Evolutionary conservation across 306 rosid species (phyloP).

Genomic region (Cicer arietinum): DNA sequence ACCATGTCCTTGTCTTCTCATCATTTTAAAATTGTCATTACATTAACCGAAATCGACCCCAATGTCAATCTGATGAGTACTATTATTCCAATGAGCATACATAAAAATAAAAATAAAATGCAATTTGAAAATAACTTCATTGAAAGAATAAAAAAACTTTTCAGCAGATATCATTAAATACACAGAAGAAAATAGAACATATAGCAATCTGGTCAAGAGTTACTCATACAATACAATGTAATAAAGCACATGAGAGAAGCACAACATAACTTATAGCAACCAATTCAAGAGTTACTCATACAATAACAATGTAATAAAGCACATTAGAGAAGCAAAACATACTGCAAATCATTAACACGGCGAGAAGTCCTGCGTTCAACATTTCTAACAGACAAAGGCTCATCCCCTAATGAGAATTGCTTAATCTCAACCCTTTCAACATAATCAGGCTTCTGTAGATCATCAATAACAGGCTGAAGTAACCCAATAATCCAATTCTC

Average conservation of each 20-base stretch:
- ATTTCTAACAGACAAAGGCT: slow-evolving; percentile 91
- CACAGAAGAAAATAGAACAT: not conserved
- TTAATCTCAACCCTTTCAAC: slow-evolving; percentile 93
- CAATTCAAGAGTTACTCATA: not conserved
- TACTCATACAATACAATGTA: not conserved
- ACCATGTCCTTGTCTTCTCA: slow-evolving; percentile 4
- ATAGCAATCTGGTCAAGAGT: not conserved
- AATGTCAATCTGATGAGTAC: not conserved
- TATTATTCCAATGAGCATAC: not conserved
- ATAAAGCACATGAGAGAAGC: not conserved
- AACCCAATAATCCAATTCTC: slow-evolving; percentile 95
- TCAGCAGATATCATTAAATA: not conserved
- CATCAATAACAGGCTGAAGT: slow-evolving; percentile 95
- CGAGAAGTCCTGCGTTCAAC: slow-evolving; percentile 97
- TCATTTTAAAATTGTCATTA: not conserved
- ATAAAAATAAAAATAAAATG: not conserved
- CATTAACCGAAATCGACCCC: not conserved
- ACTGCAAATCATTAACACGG: slow-evolving; percentile 92
- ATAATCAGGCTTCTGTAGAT: slow-evolving; percentile 91
- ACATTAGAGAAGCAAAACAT: slow-evolving; percentile 44
- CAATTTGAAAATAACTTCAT: not conserved
- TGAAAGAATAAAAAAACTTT: not conserved
- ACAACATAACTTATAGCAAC: slow-evolving; percentile 6
- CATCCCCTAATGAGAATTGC: slow-evolving; percentile 91
- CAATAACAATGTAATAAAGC: not conserved